A percentile compares a stretch with the other conserved stretches of the same genome.
Conservation (phyloP, 2,329 filamentous ascomycete genomes). For the Colletotrichum theobromicola region DNA sequence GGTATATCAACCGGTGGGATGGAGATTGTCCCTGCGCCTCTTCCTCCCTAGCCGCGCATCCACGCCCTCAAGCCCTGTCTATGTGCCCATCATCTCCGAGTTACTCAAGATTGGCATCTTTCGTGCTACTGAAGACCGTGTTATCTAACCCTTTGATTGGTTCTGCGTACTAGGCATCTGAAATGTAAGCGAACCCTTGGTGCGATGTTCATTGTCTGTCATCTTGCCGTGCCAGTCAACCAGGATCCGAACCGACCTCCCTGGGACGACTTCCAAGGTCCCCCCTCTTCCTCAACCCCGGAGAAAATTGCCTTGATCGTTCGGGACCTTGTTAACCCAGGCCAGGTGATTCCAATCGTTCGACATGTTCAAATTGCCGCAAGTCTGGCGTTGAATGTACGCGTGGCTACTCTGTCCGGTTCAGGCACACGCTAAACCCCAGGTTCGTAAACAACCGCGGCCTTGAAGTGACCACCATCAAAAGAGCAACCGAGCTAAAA, state of each 20-base stretch:
- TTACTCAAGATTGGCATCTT: not conserved
- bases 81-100: not conserved
- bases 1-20: not conserved
- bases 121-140: not conserved
- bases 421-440: conserved; percentile 32
- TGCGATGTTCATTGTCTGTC: not conserved
- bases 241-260: not conserved
- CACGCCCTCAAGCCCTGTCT: not conserved
- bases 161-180: not conserved
- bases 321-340: not conserved
- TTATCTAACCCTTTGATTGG: not conserved
- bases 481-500: not conserved
- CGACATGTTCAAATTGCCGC: conserved; percentile 29
- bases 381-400: conserved; percentile 30
- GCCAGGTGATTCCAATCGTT: conserved; percentile 3
- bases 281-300: not conserved
- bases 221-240: not conserved
- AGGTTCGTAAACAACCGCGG: conserved; percentile 26
- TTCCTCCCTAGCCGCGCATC: not conserved
- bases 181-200: conserved; percentile 4
- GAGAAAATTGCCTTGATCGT: not conserved
- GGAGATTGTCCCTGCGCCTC: not conserved
- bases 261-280: not conserved
- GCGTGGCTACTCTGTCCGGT: conserved; percentile 31
- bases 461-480: not conserved